Conservation (phyloP, 345 rosid genomes). For the Melastoma malabathricum region DNA sequence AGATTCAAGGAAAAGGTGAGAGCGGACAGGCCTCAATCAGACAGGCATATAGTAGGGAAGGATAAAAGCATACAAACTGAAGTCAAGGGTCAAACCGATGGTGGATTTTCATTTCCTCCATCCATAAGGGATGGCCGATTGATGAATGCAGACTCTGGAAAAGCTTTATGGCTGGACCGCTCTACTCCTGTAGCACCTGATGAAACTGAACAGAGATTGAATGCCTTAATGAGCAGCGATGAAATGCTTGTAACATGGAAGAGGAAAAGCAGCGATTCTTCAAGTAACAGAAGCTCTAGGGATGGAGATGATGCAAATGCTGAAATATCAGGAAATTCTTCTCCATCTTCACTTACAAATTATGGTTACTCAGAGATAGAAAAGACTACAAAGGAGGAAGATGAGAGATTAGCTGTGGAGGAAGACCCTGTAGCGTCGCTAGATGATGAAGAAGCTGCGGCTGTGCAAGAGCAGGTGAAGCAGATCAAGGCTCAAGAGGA, state of each 20-base stretch:
- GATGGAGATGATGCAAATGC: slow-evolving; percentile 49
- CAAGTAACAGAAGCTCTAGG: slow-evolving; percentile 56
- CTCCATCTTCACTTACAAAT: slow-evolving; percentile 58
- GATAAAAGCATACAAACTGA: slow-evolving; percentile 32
- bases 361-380: slow-evolving; percentile 49
- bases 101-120: slow-evolving; percentile 68
- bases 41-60: slow-evolving; percentile 26
- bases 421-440: slow-evolving; percentile 55
- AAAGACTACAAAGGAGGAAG: slow-evolving; percentile 40
- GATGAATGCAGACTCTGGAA: slow-evolving; percentile 45
- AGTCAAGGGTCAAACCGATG: slow-evolving; percentile 43
- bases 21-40: slow-evolving; percentile 28
- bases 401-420: slow-evolving; percentile 35
- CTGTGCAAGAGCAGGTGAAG: slow-evolving; percentile 93
- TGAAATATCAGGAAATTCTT: slow-evolving; percentile 47
- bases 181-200: slow-evolving; percentile 26
- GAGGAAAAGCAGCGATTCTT: slow-evolving; percentile 70
- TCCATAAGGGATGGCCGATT: slow-evolving; percentile 44
- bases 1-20: slow-evolving; percentile 35
- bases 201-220: slow-evolving; percentile 35
- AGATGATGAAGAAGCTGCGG: slow-evolving; percentile 94
- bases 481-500: slow-evolving; percentile 97
- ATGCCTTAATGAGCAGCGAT: slow-evolving; percentile 47
- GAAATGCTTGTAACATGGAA: slow-evolving; percentile 68
- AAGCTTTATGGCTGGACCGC: slow-evolving; percentile 55